Evolutionary conservation across 352 stramenopile species (phyloP).

Genomic region (Aphanomyces cochlioides): DNA sequence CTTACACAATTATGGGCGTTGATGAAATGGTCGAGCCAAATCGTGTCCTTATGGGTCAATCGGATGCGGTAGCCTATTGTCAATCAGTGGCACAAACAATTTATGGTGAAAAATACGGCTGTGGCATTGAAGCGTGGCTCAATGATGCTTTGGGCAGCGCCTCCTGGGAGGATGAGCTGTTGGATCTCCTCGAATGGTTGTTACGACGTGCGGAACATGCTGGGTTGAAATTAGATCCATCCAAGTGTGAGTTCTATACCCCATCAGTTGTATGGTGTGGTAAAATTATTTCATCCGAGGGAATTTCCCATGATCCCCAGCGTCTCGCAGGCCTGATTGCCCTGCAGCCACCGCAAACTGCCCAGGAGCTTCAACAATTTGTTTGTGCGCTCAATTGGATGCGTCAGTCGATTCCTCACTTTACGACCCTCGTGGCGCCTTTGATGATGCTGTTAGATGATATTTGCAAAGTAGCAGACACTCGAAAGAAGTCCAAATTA

Average conservation of each 20-base stretch:
- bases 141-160: background rate
- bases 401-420: background rate
- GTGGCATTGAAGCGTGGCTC: background rate
- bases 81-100: background rate
- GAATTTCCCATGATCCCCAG: slow-evolving; percentile 1
- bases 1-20: too few species aligned
- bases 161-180: background rate
- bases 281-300: background rate
- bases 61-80: background rate
- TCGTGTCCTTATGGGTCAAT: background rate
- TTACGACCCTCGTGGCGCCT: too few species aligned
- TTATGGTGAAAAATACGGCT: background rate
- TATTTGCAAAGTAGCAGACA: too few species aligned
- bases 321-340: background rate
- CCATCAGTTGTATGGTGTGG: background rate
- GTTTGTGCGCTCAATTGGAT: background rate
- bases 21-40: background rate
- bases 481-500: too few species aligned
- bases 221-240: background rate
- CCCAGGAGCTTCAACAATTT: too few species aligned
- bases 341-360: background rate
- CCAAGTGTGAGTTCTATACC: background rate
- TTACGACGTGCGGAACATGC: background rate
- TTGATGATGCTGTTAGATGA: too few species aligned
- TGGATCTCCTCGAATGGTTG: background rate